Percentiles rank a stretch among this genome's conserved stretches.
These are phyloP conservation scores for Stropharia rugosoannulata DNA, from an alignment of 768 basidiomycete genomes.

Conservation along the genomic window DNA sequence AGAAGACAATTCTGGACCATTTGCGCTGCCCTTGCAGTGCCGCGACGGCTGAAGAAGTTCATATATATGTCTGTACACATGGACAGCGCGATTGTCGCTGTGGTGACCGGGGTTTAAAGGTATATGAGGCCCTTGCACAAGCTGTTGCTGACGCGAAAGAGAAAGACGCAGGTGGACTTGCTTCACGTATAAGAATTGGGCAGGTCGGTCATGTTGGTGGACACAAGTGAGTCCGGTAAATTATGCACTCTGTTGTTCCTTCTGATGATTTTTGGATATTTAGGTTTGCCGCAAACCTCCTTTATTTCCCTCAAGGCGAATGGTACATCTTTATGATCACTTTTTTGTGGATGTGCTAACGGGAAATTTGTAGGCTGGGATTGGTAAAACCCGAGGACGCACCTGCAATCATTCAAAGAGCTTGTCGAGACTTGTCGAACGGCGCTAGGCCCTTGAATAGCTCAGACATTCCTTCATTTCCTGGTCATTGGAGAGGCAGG, in stretches of 20 bases:
- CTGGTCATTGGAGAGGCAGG: constrained; percentile 66
- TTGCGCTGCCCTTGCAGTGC: constrained; percentile 11
- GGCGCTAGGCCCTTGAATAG: constrained; percentile 23
- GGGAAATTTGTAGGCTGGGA: constrained; percentile 52
- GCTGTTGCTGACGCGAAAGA: constrained; percentile 45
- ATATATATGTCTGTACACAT: constrained; percentile 79
- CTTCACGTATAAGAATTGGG: constrained; percentile 43
- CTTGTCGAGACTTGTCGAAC: constrained; percentile 25
- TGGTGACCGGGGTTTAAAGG: constrained; percentile 58
- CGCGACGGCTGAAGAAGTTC: constrained; percentile 22
- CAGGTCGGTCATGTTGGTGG: constrained; percentile 83
- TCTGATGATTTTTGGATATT: background rate
- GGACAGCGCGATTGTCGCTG: constrained; percentile 79
- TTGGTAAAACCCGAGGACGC: constrained; percentile 57
- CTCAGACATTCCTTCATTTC: constrained; percentile 36
- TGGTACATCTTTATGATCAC: constrained; percentile 44
- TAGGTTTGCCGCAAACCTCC: constrained; percentile 68
- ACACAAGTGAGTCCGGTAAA: constrained; percentile 48
- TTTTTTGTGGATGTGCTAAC: background rate
- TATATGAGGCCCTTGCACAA: constrained; percentile 51
- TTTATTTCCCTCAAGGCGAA: constrained; percentile 71
- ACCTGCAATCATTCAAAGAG: constrained; percentile 49
- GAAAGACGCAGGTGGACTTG: constrained; percentile 22
- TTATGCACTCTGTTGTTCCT: background rate
- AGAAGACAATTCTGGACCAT: constrained; percentile 32